Base-by-base conservation (phyloP, 2,329 filamentous ascomycete species). In the Fusarium lateritium region DNA sequence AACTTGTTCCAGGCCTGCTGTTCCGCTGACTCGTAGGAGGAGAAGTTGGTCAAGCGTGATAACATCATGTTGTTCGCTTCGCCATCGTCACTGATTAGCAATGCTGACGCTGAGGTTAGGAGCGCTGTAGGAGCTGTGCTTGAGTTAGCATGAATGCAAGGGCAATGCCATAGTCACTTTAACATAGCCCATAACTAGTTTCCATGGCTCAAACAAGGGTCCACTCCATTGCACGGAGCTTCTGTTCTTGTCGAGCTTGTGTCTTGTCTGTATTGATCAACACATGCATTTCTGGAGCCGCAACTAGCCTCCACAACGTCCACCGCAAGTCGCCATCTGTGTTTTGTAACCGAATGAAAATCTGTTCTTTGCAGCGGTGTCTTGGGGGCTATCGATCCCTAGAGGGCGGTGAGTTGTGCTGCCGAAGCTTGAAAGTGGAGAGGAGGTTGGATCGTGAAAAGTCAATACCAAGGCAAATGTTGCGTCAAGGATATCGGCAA, bases 221-320 rank as follows among this genome's bases (percentile, higher is more conserved):
- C 44, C 44, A 56, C 58, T 39, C 44, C 45, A 26, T 19, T 17
- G 26, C 52, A 34, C 54, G 59, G 54, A 52, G 26, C 49, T 45
- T 58, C 43, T 40, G 31, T 52, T 58, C 49, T 63, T 49, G 26
- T 26, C 26, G 9, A 28, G 26, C 26, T 28, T 67, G 64, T 56
- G 58, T 67, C 62, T 62, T 52, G 63, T 67, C 64, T 52, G 63
- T 63, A 46, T 64, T 59, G 24, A 67, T 67, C 53, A 57, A 54
- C 31, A 42, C 58, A 57, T 67, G 43, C 43, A 49, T 60, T 31
- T 55, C 10, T 26, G 24, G 8, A 22, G 43, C 44, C 34, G 43
- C 36, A 50, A 39, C 50, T 44, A 52, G 54, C 65, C 54, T 68
- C 64, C 64, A 56, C 54, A 68, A 43, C 49, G 50, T 68, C 64